phyloP scores from a whole-genome alignment of 2,329 filamentous ascomycete genomes.

The Alternaria triticimaculans region DNA sequence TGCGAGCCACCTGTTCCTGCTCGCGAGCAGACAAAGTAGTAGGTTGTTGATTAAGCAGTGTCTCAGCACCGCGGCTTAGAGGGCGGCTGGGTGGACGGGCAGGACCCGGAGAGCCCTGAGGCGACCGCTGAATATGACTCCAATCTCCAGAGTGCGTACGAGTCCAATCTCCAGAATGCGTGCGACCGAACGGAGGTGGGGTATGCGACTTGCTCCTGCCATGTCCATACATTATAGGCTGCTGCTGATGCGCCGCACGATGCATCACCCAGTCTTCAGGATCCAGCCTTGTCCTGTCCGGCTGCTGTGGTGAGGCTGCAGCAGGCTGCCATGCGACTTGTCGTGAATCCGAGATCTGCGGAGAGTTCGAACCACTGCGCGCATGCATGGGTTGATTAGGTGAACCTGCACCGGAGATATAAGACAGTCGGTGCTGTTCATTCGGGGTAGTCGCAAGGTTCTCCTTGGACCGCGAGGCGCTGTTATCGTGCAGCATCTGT shows the following conservation, averaged over 20 bases:
- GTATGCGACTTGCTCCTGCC: conserved; percentile 63
- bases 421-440: conserved; percentile 40
- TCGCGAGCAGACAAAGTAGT: conserved; percentile 80
- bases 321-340: conserved; percentile 83
- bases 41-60: conserved; percentile 61
- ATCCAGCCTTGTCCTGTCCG: conserved; percentile 64
- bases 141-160: conserved; percentile 56
- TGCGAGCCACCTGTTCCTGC: conserved; percentile 84
- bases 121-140: conserved; percentile 47
- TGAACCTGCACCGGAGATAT: conserved; percentile 41
- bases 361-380: conserved; percentile 41
- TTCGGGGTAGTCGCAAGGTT: conserved; percentile 36
- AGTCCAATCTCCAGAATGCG: conserved; percentile 55
- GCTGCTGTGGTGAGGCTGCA: conserved; percentile 58
- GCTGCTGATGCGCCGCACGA: conserved; percentile 63
- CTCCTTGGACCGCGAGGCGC: conserved; percentile 41
- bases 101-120: conserved; percentile 29
- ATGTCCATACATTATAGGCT: conserved; percentile 58
- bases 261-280: conserved; percentile 86
- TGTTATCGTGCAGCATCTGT: conserved; percentile 40
- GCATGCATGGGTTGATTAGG: conserved; percentile 53
- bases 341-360: conserved; percentile 62
- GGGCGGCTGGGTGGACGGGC: conserved; percentile 40
- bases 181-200: conserved; percentile 52
- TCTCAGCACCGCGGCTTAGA: conserved; percentile 60